Conservation (phyloP, 1,139 yeast species). For the Saccharomyces hybrid region DNA sequence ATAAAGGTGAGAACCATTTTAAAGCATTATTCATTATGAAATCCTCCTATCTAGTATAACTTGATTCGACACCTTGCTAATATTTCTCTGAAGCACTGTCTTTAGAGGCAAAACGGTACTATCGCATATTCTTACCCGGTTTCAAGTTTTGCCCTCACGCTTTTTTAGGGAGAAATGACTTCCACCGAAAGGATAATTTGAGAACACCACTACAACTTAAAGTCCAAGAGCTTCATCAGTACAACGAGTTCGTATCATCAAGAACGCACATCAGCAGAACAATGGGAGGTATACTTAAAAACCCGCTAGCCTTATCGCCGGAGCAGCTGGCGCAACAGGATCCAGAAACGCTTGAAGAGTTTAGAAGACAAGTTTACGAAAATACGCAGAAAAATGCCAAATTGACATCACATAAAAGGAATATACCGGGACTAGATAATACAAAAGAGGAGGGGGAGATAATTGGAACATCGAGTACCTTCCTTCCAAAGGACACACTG, state of each 20-base stretch:
- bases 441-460: conserved; percentile 5
- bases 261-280: not conserved
- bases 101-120: not conserved
- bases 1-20: too few relatives aligned
- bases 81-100: not conserved
- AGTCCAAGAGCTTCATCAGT: not conserved
- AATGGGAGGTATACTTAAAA: conserved; percentile 38
- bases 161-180: not conserved
- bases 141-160: not conserved
- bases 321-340: conserved; percentile 18
- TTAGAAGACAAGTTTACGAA: conserved; percentile 41
- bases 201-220: not conserved
- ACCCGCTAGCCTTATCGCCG: conserved; percentile 24
- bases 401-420: conserved; percentile 19
- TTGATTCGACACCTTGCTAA: not conserved
- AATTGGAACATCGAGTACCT: conserved; percentile 7
- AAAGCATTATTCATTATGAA: not conserved
- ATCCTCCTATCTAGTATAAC: not conserved
- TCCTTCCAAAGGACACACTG: conserved; percentile 27
- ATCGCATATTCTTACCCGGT: not conserved
- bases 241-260: not conserved
- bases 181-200: not conserved
- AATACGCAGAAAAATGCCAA: conserved; percentile 43
- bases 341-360: conserved; percentile 38
- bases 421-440: conserved; percentile 4